Percentiles rank a stretch among this genome's conserved stretches.
phyloP scores from a whole-genome alignment of 306 rosid genomes.

The Trifolium dubium region DNA sequence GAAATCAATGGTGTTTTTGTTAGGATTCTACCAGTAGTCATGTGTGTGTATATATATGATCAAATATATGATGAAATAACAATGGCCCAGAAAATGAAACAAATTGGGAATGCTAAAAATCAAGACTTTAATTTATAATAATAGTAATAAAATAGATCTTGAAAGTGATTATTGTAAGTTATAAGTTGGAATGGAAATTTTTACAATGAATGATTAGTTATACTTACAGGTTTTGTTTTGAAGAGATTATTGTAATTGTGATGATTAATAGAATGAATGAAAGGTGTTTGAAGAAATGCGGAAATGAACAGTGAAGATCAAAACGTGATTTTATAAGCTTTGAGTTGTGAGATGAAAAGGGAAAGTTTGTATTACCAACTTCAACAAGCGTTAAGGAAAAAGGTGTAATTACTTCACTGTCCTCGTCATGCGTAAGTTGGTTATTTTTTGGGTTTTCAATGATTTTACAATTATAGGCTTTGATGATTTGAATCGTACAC shows the following conservation, averaged over 20 bases:
- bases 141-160: background rate
- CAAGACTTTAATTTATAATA: constrained; percentile 36
- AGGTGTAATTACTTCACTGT: constrained; percentile 33
- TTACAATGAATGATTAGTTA: background rate
- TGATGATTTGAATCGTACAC: background rate
- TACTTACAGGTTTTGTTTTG: constrained; percentile 52
- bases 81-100: constrained; percentile 37
- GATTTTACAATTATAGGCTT: constrained; percentile 39
- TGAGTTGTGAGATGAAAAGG: background rate
- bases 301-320: background rate
- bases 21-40: constrained; percentile 68
- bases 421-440: too few relatives aligned
- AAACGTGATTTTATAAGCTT: constrained; percentile 35
- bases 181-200: constrained; percentile 28
- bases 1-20: constrained; percentile 56
- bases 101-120: background rate
- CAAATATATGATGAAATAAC: constrained; percentile 46
- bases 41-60: constrained; percentile 42
- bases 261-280: constrained; percentile 26
- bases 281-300: constrained; percentile 5
- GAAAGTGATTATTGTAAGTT: constrained; percentile 6
- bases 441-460: background rate
- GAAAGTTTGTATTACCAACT: constrained; percentile 39
- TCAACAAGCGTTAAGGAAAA: background rate
- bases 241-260: background rate